These are phyloP conservation scores for Neopestalotiopsis rosae DNA, from an alignment of 2,329 filamentous ascomycete genomes.

Conservation along the genomic window DNA sequence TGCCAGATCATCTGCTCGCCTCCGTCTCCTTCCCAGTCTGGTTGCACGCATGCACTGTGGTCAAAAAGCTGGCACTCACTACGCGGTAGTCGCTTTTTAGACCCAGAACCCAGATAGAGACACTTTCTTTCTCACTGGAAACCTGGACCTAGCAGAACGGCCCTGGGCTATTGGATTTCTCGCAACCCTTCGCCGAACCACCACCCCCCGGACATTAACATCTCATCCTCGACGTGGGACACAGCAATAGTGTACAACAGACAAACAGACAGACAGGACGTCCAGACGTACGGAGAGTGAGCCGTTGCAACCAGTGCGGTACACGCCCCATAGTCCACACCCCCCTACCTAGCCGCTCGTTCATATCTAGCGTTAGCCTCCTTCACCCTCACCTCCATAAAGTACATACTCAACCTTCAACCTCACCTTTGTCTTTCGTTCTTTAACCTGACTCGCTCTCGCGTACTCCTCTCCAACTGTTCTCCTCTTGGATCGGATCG, in stretches of 20 bases:
- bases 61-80: slow-evolving; percentile 35
- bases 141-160: slow-evolving; percentile 32
- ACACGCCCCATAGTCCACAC: slow-evolving; percentile 37
- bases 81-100: slow-evolving; percentile 39
- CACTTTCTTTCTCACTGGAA: slow-evolving; percentile 25
- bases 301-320: slow-evolving; percentile 33
- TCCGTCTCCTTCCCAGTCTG: slow-evolving; percentile 56
- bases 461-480: not conserved
- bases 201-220: slow-evolving; percentile 31
- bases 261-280: not conserved
- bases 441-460: slow-evolving; percentile 30
- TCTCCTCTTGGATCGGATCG: slow-evolving; percentile 13
- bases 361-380: slow-evolving; percentile 39
- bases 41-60: slow-evolving; percentile 51
- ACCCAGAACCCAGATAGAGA: slow-evolving; percentile 22
- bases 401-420: slow-evolving; percentile 41
- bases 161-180: slow-evolving; percentile 21
- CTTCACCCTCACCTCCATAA: slow-evolving; percentile 34
- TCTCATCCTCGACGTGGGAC: slow-evolving; percentile 31
- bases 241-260: slow-evolving; percentile 32
- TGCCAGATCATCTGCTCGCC: slow-evolving; percentile 42
- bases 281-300: not conserved
- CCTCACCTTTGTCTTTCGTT: slow-evolving; percentile 37
- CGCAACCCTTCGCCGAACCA: slow-evolving; percentile 24
- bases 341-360: slow-evolving; percentile 25